phyloP scores from a whole-genome alignment of 805 yeast genomes.

The Zygosaccharomyces gambellarensis region DNA sequence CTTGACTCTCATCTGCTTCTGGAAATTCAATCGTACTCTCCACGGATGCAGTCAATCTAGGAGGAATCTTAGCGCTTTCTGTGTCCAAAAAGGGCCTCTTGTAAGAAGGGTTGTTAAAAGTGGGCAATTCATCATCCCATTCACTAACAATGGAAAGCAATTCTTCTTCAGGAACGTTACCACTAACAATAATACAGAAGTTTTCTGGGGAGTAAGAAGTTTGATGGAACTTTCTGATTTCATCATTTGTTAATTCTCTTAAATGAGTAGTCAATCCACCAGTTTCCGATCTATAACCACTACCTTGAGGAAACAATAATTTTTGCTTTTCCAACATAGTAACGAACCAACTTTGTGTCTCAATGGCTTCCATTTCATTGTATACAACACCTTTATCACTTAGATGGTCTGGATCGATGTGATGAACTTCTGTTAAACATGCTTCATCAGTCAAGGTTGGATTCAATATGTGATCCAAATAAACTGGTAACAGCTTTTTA shows the following conservation, averaged over 20 bases:
- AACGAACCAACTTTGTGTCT: constrained; percentile 68
- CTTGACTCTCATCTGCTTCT: constrained; percentile 80
- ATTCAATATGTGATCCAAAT: constrained; percentile 76
- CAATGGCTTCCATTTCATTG: constrained; percentile 94
- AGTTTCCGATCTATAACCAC: constrained; percentile 90
- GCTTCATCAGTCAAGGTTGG: constrained; percentile 90
- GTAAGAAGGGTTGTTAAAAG: constrained; percentile 31
- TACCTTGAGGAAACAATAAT: constrained; percentile 46
- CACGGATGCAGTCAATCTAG: constrained; percentile 40
- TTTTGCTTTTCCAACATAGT: constrained; percentile 57
- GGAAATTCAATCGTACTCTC: constrained; percentile 68
- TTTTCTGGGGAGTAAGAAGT: constrained; percentile 76
- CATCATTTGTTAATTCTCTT: constrained; percentile 64
- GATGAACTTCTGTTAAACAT: constrained; percentile 90
- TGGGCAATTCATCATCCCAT: constrained; percentile 57
- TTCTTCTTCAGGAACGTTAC: constrained; percentile 74
- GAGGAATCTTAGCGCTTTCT: constrained; percentile 39
- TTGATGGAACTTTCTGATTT: constrained; percentile 71
- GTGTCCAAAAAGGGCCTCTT: constrained; percentile 79
- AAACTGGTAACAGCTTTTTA: constrained; percentile 74
- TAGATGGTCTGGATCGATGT: constrained; percentile 76
- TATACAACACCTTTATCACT: constrained; percentile 95
- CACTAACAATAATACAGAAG: constrained; percentile 76
- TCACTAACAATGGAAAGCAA: constrained; percentile 52
- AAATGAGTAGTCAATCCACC: constrained; percentile 84